A percentile compares a stretch with the other conserved stretches of the same genome.
phyloP scores from a whole-genome alignment of 371 early-diverging fungal species.

The Mycotypha africana region DNA sequence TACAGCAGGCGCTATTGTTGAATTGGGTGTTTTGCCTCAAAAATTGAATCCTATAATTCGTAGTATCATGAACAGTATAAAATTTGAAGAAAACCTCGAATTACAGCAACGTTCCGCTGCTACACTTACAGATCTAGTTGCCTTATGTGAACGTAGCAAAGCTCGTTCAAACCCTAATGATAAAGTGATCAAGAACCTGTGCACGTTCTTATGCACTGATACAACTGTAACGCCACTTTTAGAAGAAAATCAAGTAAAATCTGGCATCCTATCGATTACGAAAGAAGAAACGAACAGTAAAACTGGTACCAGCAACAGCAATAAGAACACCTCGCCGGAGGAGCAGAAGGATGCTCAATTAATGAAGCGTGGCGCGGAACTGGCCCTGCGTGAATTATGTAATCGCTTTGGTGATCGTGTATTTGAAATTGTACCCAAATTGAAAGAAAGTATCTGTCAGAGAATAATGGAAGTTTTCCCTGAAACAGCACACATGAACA shows the following conservation, averaged over 20 bases:
- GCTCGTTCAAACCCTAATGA: slow-evolving; percentile 63
- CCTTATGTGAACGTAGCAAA: slow-evolving; percentile 43
- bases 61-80: slow-evolving; percentile 84
- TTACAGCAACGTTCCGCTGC: slow-evolving; percentile 63
- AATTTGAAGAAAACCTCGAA: slow-evolving; percentile 69
- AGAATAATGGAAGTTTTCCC: slow-evolving; percentile 40
- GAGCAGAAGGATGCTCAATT: slow-evolving; percentile 49
- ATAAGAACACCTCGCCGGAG: slow-evolving; percentile 37
- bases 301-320: background rate
- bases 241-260: slow-evolving; percentile 46
- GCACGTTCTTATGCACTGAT: slow-evolving; percentile 83
- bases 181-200: slow-evolving; percentile 84
- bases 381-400: slow-evolving; percentile 66
- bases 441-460: slow-evolving; percentile 70
- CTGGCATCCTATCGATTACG: slow-evolving; percentile 65
- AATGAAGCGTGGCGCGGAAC: slow-evolving; percentile 82
- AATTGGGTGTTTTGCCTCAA: slow-evolving; percentile 70
- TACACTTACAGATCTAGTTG: slow-evolving; percentile 50
- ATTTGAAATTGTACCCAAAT: slow-evolving; percentile 68
- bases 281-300: slow-evolving; percentile 29
- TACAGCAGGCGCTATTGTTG: slow-evolving; percentile 81
- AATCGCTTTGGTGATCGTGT: slow-evolving; percentile 64
- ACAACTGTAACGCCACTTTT: slow-evolving; percentile 65
- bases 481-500: slow-evolving; percentile 1
- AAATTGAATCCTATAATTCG: slow-evolving; percentile 86